Evolutionary conservation across 2,329 filamentous ascomycete species (phyloP).

Genomic region (Claviceps maximensis): DNA sequence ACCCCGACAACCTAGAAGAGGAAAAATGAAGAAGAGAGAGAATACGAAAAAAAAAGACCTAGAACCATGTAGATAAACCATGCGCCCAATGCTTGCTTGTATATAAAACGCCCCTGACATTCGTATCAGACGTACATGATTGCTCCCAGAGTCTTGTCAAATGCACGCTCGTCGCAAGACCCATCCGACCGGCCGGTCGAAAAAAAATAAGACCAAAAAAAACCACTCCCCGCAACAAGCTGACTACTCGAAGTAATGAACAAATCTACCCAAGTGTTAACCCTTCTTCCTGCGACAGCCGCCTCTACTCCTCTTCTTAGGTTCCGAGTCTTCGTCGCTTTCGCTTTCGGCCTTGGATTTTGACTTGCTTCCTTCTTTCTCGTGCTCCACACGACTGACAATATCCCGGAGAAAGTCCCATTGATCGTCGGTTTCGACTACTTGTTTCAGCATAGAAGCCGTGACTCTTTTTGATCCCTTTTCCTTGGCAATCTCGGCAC

Average conservation of each 20-base stretch:
- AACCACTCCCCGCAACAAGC: background rate
- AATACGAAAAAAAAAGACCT: background rate
- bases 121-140: background rate
- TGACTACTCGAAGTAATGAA: background rate
- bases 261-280: constrained; percentile 5
- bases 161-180: background rate
- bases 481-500: constrained; percentile 68
- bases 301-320: constrained; percentile 33
- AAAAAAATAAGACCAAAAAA: background rate
- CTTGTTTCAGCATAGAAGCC: constrained; percentile 80
- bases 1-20: background rate
- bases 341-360: constrained; percentile 38
- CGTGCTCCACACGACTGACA: constrained; percentile 63
- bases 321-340: constrained; percentile 36
- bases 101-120: constrained; percentile 13
- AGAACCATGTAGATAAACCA: background rate
- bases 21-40: background rate
- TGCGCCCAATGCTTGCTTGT: constrained; percentile 11
- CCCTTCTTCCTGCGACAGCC: constrained; percentile 37
- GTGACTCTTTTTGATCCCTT: constrained; percentile 83
- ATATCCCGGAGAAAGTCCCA: constrained; percentile 92
- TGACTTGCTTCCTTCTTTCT: constrained; percentile 31
- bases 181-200: background rate
- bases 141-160: background rate
- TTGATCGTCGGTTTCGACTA: constrained; percentile 76